A percentile compares a stretch with the other conserved stretches of the same genome.
Evolutionary conservation across 495 filamentous ascomycete species (phyloP).

Genomic region (Aspergillus campestris): DNA sequence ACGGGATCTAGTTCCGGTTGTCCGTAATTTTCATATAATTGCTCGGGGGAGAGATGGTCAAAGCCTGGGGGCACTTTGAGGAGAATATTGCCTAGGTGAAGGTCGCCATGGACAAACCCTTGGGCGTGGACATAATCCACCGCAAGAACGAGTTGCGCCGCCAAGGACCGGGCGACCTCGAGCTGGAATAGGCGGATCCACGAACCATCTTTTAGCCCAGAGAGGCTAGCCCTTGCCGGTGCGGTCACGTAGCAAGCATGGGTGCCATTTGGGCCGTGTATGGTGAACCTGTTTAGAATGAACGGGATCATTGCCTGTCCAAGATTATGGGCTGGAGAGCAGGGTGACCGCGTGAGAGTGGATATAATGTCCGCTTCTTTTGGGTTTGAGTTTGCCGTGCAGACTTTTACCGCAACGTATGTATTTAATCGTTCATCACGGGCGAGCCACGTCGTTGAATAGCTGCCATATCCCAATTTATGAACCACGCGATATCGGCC

Average conservation of each 20-base stretch:
- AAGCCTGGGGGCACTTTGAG: conserved; percentile 11
- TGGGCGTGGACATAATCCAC: conserved; percentile 24
- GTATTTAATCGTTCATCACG: conserved; percentile 15
- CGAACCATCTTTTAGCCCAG: conserved; percentile 20
- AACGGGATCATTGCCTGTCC: conserved; percentile 18
- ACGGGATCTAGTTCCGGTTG: conserved; percentile 16
- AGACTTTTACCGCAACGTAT: conserved; percentile 29
- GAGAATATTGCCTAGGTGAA: conserved; percentile 25
- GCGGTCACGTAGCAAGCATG: conserved; percentile 33
- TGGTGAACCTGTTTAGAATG: conserved; percentile 29
- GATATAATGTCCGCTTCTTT: conserved; percentile 17
- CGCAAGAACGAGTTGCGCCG: conserved; percentile 27
- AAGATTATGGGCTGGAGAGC: conserved; percentile 2
- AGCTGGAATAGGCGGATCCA: conserved; percentile 25
- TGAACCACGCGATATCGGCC: conserved; percentile 26
- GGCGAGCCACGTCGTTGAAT: conserved; percentile 27
- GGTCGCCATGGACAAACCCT: conserved; percentile 25
- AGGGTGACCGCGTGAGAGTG: conserved; percentile 3
- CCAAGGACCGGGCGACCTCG: conserved; percentile 30
- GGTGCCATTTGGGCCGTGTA: conserved; percentile 33
- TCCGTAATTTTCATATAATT: conserved; percentile 19
- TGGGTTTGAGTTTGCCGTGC: conserved; percentile 19
- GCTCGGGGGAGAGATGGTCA: conserved; percentile 12
- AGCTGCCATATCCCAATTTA: conserved; percentile 27
- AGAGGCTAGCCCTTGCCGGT: conserved; percentile 22